These are phyloP conservation scores for Notholithocarpus densiflorus DNA, from an alignment of 306 rosid species.

Conservation along the genomic window DNA sequence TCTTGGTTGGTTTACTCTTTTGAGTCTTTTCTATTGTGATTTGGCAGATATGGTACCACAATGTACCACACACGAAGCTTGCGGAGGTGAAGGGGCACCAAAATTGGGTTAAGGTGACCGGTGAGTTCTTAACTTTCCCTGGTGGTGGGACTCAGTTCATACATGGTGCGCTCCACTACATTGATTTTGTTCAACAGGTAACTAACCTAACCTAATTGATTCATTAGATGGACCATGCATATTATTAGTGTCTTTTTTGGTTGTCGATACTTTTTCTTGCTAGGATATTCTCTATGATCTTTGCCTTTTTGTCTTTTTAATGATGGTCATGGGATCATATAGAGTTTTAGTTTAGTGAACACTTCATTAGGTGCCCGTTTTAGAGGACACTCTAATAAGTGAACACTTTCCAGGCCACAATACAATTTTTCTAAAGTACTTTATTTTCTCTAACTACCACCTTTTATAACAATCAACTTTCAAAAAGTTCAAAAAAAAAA, in stretches of 20 bases:
- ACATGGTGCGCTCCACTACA: conserved; percentile 89
- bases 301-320: not conserved
- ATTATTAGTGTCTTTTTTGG: not conserved
- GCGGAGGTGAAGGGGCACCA: conserved; percentile 96
- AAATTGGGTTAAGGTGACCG: conserved; percentile 87
- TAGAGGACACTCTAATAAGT: too few species aligned
- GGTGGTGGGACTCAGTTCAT: conserved; percentile 98
- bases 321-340: too few species aligned
- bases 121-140: conserved; percentile 85
- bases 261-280: not conserved
- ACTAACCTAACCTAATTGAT: not conserved
- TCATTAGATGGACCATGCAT: not conserved
- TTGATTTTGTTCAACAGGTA: conserved; percentile 77
- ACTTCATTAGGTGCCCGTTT: too few species aligned
- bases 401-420: too few species aligned
- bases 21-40: not conserved
- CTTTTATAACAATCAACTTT: too few species aligned
- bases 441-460: too few species aligned
- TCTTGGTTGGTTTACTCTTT: not conserved
- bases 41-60: conserved; percentile 74
- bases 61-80: conserved; percentile 68
- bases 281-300: not conserved
- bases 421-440: too few species aligned
- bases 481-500: too few species aligned
- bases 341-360: too few species aligned